Evolutionary conservation across 768 basidiomycete species (phyloP).

Genomic region (Flagelloscypha sp.): DNA sequence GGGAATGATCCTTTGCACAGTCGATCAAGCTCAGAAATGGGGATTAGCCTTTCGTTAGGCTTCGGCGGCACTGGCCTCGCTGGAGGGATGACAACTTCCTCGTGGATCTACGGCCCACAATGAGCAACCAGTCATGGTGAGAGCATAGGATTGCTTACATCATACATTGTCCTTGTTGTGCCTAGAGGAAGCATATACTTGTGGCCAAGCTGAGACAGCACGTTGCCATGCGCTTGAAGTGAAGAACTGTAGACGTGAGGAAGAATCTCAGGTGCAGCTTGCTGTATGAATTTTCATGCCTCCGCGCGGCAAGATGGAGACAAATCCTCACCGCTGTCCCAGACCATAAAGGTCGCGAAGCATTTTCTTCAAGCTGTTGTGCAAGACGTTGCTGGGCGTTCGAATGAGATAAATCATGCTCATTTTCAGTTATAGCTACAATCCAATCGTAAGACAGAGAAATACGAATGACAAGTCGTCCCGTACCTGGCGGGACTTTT

Average conservation of each 20-base stretch:
- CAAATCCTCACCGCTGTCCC: constrained; percentile 37
- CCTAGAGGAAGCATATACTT: constrained; percentile 80
- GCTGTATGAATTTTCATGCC: constrained; percentile 24
- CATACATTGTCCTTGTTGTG: constrained; percentile 56
- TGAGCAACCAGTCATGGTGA: constrained; percentile 4
- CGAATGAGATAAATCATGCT: constrained; percentile 25
- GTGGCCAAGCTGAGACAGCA: constrained; percentile 64
- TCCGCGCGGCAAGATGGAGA: not conserved
- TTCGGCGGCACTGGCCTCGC: constrained; percentile 70
- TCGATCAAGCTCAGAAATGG: constrained; percentile 64
- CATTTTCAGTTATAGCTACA: not conserved
- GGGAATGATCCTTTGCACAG: constrained; percentile 79
- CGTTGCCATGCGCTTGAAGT: constrained; percentile 46
- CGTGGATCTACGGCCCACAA: constrained; percentile 54
- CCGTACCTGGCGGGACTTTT: not conserved
- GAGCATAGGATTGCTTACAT: constrained; percentile 36
- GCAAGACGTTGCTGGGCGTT: constrained; percentile 58
- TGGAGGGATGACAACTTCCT: constrained; percentile 88
- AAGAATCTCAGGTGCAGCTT: constrained; percentile 49
- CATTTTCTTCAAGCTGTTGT: constrained; percentile 49
- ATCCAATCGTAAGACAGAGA: not conserved
- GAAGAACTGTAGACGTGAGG: constrained; percentile 87
- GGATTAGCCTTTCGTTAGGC: constrained; percentile 59
- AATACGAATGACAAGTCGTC: not conserved
- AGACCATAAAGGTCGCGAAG: constrained; percentile 57